phyloP scores from a whole-genome alignment of 2,329 filamentous ascomycete species.

The Xylaria sp. region DNA sequence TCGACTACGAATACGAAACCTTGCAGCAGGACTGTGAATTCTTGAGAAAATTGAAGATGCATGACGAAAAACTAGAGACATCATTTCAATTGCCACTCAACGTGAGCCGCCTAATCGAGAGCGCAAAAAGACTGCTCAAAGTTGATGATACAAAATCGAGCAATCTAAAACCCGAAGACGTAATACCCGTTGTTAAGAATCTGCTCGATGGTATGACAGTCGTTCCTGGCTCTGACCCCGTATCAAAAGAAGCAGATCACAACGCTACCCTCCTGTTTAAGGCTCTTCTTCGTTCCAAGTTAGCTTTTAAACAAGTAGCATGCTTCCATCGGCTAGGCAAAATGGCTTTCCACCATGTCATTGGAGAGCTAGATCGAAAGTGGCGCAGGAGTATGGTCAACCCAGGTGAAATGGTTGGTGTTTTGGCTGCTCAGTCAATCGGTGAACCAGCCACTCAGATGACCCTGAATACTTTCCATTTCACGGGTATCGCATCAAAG shows the following conservation, averaged over 20 bases:
- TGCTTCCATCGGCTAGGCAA: slow-evolving; percentile 85
- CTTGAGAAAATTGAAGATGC: slow-evolving; percentile 70
- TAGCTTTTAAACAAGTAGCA: slow-evolving; percentile 93
- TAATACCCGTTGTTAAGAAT: slow-evolving; percentile 77
- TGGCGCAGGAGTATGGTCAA: slow-evolving; percentile 86
- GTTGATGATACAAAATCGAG: slow-evolving; percentile 86
- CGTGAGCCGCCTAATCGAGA: slow-evolving; percentile 86
- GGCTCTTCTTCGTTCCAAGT: slow-evolving; percentile 82
- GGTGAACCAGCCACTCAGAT: slow-evolving; percentile 99
- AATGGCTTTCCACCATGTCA: slow-evolving; percentile 87
- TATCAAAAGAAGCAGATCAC: slow-evolving; percentile 84
- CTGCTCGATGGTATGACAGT: slow-evolving; percentile 80
- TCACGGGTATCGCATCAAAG: slow-evolving; percentile 99
- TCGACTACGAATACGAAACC: slow-evolving; percentile 88
- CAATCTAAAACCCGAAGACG: slow-evolving; percentile 86
- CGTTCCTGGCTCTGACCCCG: slow-evolving; percentile 81
- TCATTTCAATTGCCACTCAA: slow-evolving; percentile 93
- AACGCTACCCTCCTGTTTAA: slow-evolving; percentile 94
- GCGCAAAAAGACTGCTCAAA: slow-evolving; percentile 87
- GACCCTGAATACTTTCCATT: slow-evolving; percentile 99
- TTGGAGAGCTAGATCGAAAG: slow-evolving; percentile 87
- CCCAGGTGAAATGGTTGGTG: slow-evolving; percentile 98
- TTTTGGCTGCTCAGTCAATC: slow-evolving; percentile 96
- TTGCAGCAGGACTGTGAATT: slow-evolving; percentile 75
- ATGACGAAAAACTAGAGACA: slow-evolving; percentile 74